These are phyloP conservation scores for Microsporum audouinii DNA, from an alignment of 2,329 filamentous ascomycete species.

Conservation along the genomic window DNA sequence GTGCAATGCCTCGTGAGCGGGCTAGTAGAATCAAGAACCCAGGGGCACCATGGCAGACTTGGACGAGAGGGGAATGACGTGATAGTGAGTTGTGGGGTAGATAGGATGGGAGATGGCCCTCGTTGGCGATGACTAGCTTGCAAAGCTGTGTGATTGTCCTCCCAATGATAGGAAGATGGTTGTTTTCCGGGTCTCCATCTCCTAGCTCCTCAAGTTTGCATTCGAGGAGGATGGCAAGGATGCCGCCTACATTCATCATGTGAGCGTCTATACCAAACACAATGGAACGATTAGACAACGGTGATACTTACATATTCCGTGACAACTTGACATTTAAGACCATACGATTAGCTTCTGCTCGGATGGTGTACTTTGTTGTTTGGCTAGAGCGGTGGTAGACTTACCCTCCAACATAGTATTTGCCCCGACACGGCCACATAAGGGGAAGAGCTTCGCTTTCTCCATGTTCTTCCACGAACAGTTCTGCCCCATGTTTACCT, in stretches of 20 bases:
- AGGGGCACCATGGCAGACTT: slow-evolving; percentile 34
- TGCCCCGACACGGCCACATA: slow-evolving; percentile 31
- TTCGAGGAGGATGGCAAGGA: slow-evolving; percentile 28
- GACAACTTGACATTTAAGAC: background rate
- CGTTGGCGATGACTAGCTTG: slow-evolving; percentile 23
- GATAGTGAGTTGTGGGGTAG: slow-evolving; percentile 23
- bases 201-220: slow-evolving; percentile 25
- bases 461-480: slow-evolving; percentile 24
- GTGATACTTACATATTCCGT: slow-evolving; percentile 15
- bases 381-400: slow-evolving; percentile 11
- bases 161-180: slow-evolving; percentile 25
- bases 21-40: slow-evolving; percentile 28
- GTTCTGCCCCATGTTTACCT: slow-evolving; percentile 23
- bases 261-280: background rate
- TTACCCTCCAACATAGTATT: slow-evolving; percentile 31
- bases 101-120: slow-evolving; percentile 30
- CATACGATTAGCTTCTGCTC: background rate
- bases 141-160: slow-evolving; percentile 29
- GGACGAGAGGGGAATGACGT: slow-evolving; percentile 25
- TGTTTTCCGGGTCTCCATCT: slow-evolving; percentile 11
- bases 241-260: slow-evolving; percentile 21
- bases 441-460: slow-evolving; percentile 25
- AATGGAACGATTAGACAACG: background rate
- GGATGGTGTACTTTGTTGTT: too few species aligned
- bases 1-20: slow-evolving; percentile 21